Conservation (phyloP, 306 rosid species). For the Quercus bicolor region DNA sequence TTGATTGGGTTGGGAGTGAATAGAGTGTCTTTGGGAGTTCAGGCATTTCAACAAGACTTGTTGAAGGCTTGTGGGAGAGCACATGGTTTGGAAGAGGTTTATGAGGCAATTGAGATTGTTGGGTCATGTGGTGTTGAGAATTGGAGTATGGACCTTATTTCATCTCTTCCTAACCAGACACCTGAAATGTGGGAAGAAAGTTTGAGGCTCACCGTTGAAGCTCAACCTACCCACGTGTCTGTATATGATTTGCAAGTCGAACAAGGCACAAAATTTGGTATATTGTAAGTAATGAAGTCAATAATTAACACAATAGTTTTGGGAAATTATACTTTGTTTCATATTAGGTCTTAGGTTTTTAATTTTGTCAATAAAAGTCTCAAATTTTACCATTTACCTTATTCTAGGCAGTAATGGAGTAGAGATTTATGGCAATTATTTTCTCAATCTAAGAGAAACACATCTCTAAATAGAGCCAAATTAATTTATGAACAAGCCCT, state of each 20-base stretch:
- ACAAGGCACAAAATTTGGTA: slow-evolving; percentile 82
- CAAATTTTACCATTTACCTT: too few species aligned
- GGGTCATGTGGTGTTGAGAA: slow-evolving; percentile 64
- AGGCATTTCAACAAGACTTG: slow-evolving; percentile 83
- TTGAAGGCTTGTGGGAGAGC: slow-evolving; percentile 87
- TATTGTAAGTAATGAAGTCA: slow-evolving; percentile 43
- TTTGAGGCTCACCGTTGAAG: slow-evolving; percentile 60
- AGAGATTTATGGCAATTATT: too few species aligned
- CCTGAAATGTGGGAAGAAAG: slow-evolving; percentile 86
- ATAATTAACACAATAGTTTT: background rate
- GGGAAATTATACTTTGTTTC: too few species aligned
- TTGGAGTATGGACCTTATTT: slow-evolving; percentile 92
- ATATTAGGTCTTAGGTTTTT: too few species aligned
- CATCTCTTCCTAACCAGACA: slow-evolving; percentile 84
- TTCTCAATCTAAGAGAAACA: too few species aligned
- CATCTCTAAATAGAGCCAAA: too few species aligned
- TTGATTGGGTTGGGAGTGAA: slow-evolving; percentile 70
- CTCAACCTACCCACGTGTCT: slow-evolving; percentile 73
- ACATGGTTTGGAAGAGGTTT: slow-evolving; percentile 72
- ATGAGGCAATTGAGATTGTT: slow-evolving; percentile 71
- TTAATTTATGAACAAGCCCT: too few species aligned
- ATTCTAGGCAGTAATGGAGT: too few species aligned
- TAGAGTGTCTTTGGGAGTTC: slow-evolving; percentile 90
- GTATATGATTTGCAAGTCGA: slow-evolving; percentile 93
- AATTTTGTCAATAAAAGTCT: too few species aligned